Base-by-base conservation (phyloP, 2,329 filamentous ascomycete species). In the Colletotrichum sojae region DNA sequence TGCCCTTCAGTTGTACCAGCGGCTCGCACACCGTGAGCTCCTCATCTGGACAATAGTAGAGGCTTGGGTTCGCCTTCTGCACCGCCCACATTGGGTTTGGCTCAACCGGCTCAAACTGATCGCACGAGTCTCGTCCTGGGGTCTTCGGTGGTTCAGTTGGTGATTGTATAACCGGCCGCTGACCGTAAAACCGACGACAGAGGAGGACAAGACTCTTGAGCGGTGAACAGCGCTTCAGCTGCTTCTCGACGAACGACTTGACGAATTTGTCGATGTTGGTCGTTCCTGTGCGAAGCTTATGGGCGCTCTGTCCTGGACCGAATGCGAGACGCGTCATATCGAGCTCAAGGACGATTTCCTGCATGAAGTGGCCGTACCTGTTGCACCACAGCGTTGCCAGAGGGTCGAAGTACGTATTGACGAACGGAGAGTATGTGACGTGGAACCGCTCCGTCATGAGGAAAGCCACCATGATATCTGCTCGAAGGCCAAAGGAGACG, bases 281-380 rank as follows among this genome's bases (percentile, higher is more conserved):
- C 1, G 76, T 69, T 6, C 75, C 75, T 0, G 77, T 71, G 0
- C 70, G 59, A 2, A 83, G 65, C 0, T 56, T 49, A 0, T 59
- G 64, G 0, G 79, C 78, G 1, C 70, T 61, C 5, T 72, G 71
- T 1, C 68, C 57, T 3, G 74, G 67, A 2, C 80, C 80, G 22
- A 79, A 80, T 1, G 77, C 75, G 9, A 82, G 73, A 12, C 75
- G 77, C 0, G 82, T 78, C 72, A 83, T 74, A 67, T 84, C 83
- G 1, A 85, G 36, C 67, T 85, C 83, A 10, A 85, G 56, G 2
- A 77, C 76, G 22, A 85, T 71, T 27, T 76, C 75, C 16, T 73
- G 76, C 72, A 83, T 80, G 40, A 80, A 78, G 2, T 72, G 60
- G 1, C 77, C 78, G 55, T 83, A 83, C 8, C 61, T 72, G 36